Evolutionary conservation across 345 rosid genomes (phyloP), one percentile per base, ranked within the genome.

Genomic region (Xanthoceras sorbifolium): DNA sequence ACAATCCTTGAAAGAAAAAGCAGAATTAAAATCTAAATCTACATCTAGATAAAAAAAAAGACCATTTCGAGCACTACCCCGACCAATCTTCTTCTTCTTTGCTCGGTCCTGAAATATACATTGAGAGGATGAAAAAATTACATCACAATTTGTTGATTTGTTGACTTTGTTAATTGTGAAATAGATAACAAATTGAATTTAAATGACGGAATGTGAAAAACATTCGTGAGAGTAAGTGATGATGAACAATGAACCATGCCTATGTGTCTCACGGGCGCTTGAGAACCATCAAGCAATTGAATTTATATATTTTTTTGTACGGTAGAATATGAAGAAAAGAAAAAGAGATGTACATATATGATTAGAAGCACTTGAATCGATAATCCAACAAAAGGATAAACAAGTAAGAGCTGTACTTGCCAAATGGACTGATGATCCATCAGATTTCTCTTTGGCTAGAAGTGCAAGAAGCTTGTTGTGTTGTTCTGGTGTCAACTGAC

Each of bases 131-230:
- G 17, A 72, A 72, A 72, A 72, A 6, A 34, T 29, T 18, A 32
- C 50, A 34, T 34, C 48, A 72, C 75, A 72, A 69, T 25, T 69
- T 20, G n/a, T 17, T 31, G 28, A 69, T 25, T 69, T 20, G n/a
- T 17, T 31, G 28, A 3, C 25, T 54, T 54, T 12, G 25, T 54
- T 18, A 54, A 8, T 54, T 54, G 22, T 18, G 23, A 18, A 5
- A 54, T n/a, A 18, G 60, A 54, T n/a, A 54, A 54, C 2, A 54
- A n/a, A 54, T 20, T 54, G 9, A 54, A 20, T 18, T 18, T 54
- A 6, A 54, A 54, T 2, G 8, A n/a, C 2, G 10, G 25, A n/a
- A 50, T 57, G 12, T 48, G 9, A 1, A 48, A 48, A 46, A 69
- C 17, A 69, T 46, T 66, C 10, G 4, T 46, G 31, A 69, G 36